Evolutionary conservation across 2,329 filamentous ascomycete genomes (phyloP), one percentile per base, ranked within the genome.

Genomic region (Diaporthe caulivora): DNA sequence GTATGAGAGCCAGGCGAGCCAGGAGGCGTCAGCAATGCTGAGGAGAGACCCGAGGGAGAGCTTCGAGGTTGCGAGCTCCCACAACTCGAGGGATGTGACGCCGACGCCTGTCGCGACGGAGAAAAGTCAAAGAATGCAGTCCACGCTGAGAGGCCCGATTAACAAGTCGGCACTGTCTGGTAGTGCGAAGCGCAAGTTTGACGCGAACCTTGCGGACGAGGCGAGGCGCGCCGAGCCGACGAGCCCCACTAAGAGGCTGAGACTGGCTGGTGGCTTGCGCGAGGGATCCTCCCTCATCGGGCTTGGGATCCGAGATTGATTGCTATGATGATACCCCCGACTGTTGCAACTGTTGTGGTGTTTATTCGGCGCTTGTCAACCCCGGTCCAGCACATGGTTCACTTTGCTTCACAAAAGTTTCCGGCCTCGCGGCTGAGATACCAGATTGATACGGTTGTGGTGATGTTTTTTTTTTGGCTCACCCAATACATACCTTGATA

Each of bases 1-100:
- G 0, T 89, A 87, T 44, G 93, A 93, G 78, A 95, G 93, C 72
- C 93, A 94, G 78, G 94, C 94, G 11, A 95, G 92, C 78, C 93
- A 94, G 76, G 91, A 91, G 57, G 94, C 95, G 2, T 92, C 92
- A 2, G 92, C 91, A 77, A 91, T 96, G 91, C 87, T 94, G 75
- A 92, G 92, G 21, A 87, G 90, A 49, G 87, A 90, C 67, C 83
- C 87, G 1, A 84, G 86, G 13, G 84, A 87, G 79, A 88, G 86
- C 75, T 88, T 89, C 31, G 88, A 89, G 54, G 83, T 87, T 3
- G 84, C 83, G 0, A 83, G 82, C 74, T 84, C 86, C 1, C 81
- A 80, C 2, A 84, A 80, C 9, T 86, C 84, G 18, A 82, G 84
- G 34, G 86, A 87, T 58, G 84, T 76, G 24, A 86, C 85, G 11